phyloP scores from a whole-genome alignment of 2,329 filamentous ascomycete genomes.

The Diaporthe velutina region DNA sequence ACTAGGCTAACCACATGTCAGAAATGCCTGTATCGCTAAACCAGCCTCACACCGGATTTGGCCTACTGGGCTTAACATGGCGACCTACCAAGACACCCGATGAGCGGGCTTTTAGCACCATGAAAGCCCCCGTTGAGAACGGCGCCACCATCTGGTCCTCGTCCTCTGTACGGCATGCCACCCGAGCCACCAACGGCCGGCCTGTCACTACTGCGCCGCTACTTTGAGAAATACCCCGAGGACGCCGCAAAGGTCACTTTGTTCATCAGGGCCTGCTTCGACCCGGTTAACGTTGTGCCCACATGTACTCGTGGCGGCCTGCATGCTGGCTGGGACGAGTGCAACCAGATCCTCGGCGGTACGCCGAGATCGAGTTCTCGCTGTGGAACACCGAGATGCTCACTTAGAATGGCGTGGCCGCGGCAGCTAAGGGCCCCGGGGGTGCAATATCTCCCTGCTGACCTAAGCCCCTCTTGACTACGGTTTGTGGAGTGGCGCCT shows the following conservation, averaged over 20 bases:
- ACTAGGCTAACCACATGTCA: too few species aligned
- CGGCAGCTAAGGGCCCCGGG: background rate
- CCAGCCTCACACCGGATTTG: background rate
- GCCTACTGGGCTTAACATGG: background rate
- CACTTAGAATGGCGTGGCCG: background rate
- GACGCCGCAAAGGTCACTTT: background rate
- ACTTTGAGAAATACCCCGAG: background rate
- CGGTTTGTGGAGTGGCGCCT: background rate
- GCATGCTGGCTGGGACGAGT: background rate
- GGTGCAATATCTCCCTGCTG: background rate
- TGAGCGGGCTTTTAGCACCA: background rate
- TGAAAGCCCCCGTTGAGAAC: constrained; percentile 1
- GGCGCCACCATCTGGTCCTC: background rate
- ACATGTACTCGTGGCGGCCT: background rate
- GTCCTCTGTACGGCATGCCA: constrained; percentile 2
- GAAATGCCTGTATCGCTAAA: too few species aligned
- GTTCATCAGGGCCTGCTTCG: background rate
- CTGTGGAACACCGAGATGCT: background rate
- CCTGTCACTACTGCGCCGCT: background rate
- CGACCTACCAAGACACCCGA: background rate
- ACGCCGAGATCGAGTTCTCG: background rate
- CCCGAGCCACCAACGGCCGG: background rate
- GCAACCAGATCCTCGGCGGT: background rate
- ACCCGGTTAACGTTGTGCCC: background rate
- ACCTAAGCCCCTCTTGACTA: background rate